Conservation (phyloP, 2,329 filamentous ascomycete species). For the Fusarium acutatum region DNA sequence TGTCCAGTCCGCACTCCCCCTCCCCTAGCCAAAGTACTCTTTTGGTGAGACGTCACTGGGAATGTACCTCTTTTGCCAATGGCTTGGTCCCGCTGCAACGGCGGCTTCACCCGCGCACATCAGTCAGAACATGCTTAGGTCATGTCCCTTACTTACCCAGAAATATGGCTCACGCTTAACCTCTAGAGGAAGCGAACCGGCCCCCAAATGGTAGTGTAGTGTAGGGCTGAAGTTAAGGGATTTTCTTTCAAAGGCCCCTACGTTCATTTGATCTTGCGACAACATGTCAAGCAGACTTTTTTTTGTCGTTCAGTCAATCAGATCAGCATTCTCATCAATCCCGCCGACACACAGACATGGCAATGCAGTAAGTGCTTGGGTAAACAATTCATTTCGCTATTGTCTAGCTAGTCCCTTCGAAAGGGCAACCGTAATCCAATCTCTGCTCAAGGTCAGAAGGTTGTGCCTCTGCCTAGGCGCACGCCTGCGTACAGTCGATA, state of each 20-base stretch:
- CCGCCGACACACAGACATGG: background rate
- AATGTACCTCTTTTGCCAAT: constrained; percentile 1
- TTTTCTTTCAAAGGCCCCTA: constrained; percentile 8
- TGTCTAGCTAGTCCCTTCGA: background rate
- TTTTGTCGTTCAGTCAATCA: background rate
- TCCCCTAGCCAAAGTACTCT: background rate
- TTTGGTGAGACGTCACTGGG: background rate
- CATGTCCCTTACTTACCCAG: constrained; percentile 9
- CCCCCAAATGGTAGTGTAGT: constrained; percentile 24
- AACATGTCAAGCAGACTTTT: background rate
- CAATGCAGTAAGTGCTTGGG: background rate
- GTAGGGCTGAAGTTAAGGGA: constrained; percentile 33
- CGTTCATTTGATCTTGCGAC: constrained; percentile 14
- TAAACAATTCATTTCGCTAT: constrained; percentile 8
- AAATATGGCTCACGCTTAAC: constrained; percentile 37
- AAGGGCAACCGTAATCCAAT: constrained; percentile 4
- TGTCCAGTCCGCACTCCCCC: constrained; percentile 22
- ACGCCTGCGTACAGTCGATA: background rate
- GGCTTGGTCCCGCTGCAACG: constrained; percentile 31
- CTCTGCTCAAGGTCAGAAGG: constrained; percentile 20
- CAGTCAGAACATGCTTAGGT: constrained; percentile 8
- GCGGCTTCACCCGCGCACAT: constrained; percentile 40
- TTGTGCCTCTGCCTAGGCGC: constrained; percentile 22
- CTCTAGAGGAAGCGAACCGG: constrained; percentile 39
- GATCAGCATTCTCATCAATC: background rate